phyloP scores from a whole-genome alignment of 2,329 filamentous ascomycete species.

The Chrysoporthe deuterocubensis region DNA sequence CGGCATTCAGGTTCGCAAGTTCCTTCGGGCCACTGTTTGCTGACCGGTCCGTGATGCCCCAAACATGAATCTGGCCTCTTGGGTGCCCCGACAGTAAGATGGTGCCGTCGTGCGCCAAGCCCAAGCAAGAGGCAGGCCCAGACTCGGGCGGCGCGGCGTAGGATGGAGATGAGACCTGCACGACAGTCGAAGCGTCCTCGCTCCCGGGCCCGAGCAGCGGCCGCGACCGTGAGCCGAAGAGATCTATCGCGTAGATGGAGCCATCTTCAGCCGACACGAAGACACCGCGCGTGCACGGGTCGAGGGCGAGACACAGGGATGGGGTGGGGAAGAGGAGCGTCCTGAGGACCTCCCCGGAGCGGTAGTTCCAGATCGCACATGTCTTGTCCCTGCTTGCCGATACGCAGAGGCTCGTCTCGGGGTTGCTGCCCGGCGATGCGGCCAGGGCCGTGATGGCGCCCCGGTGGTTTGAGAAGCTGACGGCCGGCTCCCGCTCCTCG shows the following conservation, averaged over 20 bases:
- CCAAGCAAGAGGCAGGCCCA: slow-evolving; percentile 69
- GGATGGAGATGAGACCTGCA: slow-evolving; percentile 58
- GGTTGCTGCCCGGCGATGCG: slow-evolving; percentile 67
- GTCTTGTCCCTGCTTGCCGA: slow-evolving; percentile 86
- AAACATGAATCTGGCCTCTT: slow-evolving; percentile 76
- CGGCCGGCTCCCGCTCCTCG: slow-evolving; percentile 69
- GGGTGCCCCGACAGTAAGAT: slow-evolving; percentile 79
- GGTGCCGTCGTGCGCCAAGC: slow-evolving; percentile 81
- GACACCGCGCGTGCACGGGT: slow-evolving; percentile 81
- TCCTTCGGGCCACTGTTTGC: slow-evolving; percentile 66
- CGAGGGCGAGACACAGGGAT: slow-evolving; percentile 74
- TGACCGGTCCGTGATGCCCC: slow-evolving; percentile 70
- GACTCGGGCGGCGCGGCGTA: slow-evolving; percentile 65
- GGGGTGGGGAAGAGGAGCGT: slow-evolving; percentile 79
- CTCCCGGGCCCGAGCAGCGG: slow-evolving; percentile 58
- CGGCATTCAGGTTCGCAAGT: slow-evolving; percentile 74
- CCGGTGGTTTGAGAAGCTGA: slow-evolving; percentile 78
- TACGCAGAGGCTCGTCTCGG: slow-evolving; percentile 78
- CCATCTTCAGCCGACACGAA: slow-evolving; percentile 83
- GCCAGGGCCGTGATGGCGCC: slow-evolving; percentile 70
- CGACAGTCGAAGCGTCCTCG: slow-evolving; percentile 59
- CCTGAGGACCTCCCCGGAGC: slow-evolving; percentile 73
- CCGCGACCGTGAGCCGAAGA: slow-evolving; percentile 61
- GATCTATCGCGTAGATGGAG: slow-evolving; percentile 77
- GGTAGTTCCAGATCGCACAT: slow-evolving; percentile 91